Evolutionary conservation across 768 basidiomycete genomes (phyloP), one percentile per base, ranked within the genome.

Genomic region (Pulveroboletus sp.): DNA sequence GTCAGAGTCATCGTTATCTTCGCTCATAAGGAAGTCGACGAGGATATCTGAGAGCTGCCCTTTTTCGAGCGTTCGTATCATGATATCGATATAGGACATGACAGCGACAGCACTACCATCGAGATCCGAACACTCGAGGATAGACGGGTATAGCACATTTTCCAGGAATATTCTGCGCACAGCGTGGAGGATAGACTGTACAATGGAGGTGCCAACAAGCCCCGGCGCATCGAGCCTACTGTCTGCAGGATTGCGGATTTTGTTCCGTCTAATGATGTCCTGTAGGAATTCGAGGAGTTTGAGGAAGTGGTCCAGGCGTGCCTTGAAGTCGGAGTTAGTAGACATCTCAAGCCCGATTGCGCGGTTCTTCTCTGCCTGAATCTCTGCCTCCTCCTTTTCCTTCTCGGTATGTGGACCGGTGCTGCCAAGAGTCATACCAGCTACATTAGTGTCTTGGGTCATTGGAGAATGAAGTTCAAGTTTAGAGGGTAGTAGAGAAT

Each of bases 31-130:
- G 69, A 90, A 95, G 42, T 80, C 75, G 37, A 94, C 76, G 14
- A 95, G 70, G 21, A 87, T 73, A 40, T 85, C 80, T 14, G 79
- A 80, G 36, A 95, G 76, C 43, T 76, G 79, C 1, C 84, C 85
- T 21, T 80, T 75, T 32, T 80, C 76, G 6, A 94, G 75, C 0
- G 85, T 89, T 50, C 82, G 78, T 46, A 93, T 76, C 77, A 92
- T 86, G 60, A 91, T 80, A 57, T 96, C 92, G 55, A 97, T 83
- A 64, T 98, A 97, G 14, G 89, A 91, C 80, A 97, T 83, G 47
- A 98, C 93, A 9, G 95, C 93, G 2, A 96, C 86, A 0, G 93
- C 89, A 54, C 93, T 95, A n/a, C 95, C 95, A 64, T 97, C 95
- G 5, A 76, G 63, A 52, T 91, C 89, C 0, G 93, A 93, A 68